Evolutionary conservation across 495 filamentous ascomycete genomes (phyloP).

Genomic region (Aspergillus homomorphus): DNA sequence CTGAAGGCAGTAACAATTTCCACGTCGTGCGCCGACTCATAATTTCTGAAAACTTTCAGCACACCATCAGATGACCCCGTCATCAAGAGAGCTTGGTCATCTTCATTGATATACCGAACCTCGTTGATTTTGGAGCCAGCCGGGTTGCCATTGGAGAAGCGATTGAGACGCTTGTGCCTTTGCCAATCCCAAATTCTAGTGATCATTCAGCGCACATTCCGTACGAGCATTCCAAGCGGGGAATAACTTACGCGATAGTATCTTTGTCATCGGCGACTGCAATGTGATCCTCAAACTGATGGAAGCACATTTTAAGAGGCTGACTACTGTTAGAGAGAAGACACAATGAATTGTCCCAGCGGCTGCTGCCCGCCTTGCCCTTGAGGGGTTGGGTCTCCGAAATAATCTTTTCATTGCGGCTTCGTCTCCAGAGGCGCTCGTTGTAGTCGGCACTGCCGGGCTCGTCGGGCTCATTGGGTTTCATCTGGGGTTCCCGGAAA

Average conservation of each 20-base stretch:
- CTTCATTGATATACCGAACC: constrained; percentile 95
- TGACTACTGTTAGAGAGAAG: constrained; percentile 85
- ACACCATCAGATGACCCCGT: constrained; percentile 94
- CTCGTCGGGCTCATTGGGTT: constrained; percentile 89
- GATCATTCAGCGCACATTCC: constrained; percentile 23
- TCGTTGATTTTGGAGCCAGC: constrained; percentile 88
- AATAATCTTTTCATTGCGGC: constrained; percentile 89
- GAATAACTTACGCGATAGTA: constrained; percentile 60
- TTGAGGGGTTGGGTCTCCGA: constrained; percentile 91
- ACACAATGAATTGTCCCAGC: constrained; percentile 74
- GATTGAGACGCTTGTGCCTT: constrained; percentile 63
- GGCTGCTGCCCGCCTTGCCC: constrained; percentile 72
- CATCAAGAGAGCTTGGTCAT: constrained; percentile 92
- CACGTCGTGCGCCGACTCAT: constrained; percentile 62
- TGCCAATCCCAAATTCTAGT: constrained; percentile 90
- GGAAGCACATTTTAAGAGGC: constrained; percentile 88
- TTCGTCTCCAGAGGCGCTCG: constrained; percentile 84
- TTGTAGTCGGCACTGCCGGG: constrained; percentile 98
- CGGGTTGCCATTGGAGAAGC: constrained; percentile 93
- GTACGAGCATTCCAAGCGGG: not conserved
- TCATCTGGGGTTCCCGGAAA: constrained; percentile 99
- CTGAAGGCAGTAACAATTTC: constrained; percentile 92
- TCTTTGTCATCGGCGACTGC: constrained; percentile 92
- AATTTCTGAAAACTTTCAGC: constrained; percentile 89
- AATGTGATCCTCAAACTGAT: constrained; percentile 95